Base-by-base conservation (phyloP, 805 yeast species). In the Suhomyces prunicola region DNA sequence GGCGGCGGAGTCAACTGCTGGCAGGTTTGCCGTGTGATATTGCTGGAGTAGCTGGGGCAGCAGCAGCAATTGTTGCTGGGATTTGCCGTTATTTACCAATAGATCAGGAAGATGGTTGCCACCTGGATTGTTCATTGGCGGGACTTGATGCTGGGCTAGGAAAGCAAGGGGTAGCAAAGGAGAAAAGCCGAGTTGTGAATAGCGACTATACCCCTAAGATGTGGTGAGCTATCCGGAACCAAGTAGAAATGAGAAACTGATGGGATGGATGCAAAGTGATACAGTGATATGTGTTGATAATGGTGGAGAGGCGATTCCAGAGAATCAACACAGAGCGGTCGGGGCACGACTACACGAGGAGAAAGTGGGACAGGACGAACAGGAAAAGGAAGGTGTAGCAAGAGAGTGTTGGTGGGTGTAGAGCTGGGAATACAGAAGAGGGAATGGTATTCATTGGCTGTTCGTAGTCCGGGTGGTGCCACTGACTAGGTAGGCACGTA, bases 21-120 rank as follows among this genome's bases (percentile, higher is more conserved):
- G 51, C n/a, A 31, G 44, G 6, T 48, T 45, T n/a, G 46, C n/a
- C 19, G 47, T 27, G 23, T 12, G 19, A 15, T 29, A 26, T 46
- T 29, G 23, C 12, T 42, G 46, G 31, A 46, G 39, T 10, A 19
- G 42, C 42, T 39, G 42, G 12, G 42, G 24, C 42, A 39, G 42
- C 42, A 9, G 42, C 42, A 17, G 42, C 13, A n/a, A 19, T 39
- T 39, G 42, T 22, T 46, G 48, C 27, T 17, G 45, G 19, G 40
- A 31, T 15, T 22, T 45, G 22, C 46, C 46, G 44, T 27, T 41
- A 48, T 48, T 48, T 31, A 42, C 42, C 51, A 42, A 46, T 24
- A 48, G 51, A 48, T 48, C 51, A 42, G 47, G 51, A 23, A 44
- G 24, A 24, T 42, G 44, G 44, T 44, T 50, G 47, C 48, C 36